These are phyloP conservation scores for Alternaria ventricosa DNA, from an alignment of 2,329 filamentous ascomycete genomes.

Conservation along the genomic window DNA sequence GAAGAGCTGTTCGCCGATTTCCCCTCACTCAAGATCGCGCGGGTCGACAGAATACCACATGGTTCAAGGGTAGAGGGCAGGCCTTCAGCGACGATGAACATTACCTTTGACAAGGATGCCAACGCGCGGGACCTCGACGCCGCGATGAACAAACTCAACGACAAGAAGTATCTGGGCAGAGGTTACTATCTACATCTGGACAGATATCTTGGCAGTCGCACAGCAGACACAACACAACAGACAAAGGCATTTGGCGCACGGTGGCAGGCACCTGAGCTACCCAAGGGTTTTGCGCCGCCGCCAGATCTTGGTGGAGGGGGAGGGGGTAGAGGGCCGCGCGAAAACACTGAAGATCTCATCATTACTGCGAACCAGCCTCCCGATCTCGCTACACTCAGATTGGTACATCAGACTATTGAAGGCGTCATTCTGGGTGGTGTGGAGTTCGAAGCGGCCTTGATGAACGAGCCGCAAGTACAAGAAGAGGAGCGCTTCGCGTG, in stretches of 20 bases:
- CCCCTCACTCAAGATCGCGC: slow-evolving; percentile 40
- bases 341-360: slow-evolving; percentile 33
- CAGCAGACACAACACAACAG: slow-evolving; percentile 29
- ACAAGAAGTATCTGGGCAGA: slow-evolving; percentile 42
- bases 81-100: slow-evolving; percentile 38
- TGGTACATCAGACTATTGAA: slow-evolving; percentile 90
- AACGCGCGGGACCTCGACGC: slow-evolving; percentile 36
- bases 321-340: slow-evolving; percentile 19
- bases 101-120: slow-evolving; percentile 42
- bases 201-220: slow-evolving; percentile 36
- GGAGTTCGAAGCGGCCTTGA: slow-evolving; percentile 89
- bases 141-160: slow-evolving; percentile 41
- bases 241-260: slow-evolving; percentile 41
- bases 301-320: slow-evolving; percentile 35
- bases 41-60: slow-evolving; percentile 37
- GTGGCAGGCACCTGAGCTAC: slow-evolving; percentile 34
- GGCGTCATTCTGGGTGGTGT: slow-evolving; percentile 78
- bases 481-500: slow-evolving; percentile 90
- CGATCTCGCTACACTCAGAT: slow-evolving; percentile 77
- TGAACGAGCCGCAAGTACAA: slow-evolving; percentile 84
- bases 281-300: slow-evolving; percentile 40
- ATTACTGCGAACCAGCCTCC: slow-evolving; percentile 69
- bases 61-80: slow-evolving; percentile 25
- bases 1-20: slow-evolving; percentile 41
- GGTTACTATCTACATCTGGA: slow-evolving; percentile 46